These are phyloP conservation scores for Spizellomyces punctatus DNA, from an alignment of 192 early-diverging fungal species.

Conservation along the genomic window DNA sequence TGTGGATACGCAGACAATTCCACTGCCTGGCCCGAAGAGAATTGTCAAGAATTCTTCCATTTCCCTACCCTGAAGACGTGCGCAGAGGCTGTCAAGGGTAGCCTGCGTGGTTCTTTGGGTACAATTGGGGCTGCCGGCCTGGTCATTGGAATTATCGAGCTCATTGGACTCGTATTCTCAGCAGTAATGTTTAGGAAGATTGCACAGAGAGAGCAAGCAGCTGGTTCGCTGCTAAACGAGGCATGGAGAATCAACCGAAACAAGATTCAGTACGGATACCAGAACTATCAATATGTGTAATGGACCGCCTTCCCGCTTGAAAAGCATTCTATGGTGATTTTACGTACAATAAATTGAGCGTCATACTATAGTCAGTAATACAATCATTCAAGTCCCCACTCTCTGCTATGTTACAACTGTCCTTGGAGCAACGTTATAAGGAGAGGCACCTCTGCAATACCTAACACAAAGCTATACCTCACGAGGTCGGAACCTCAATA, in stretches of 20 bases:
- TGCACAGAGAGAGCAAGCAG: conserved; percentile 47
- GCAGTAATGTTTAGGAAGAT: conserved; percentile 56
- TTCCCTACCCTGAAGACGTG: conserved; percentile 29
- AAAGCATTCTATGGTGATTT: no score
- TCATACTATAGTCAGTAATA: no score
- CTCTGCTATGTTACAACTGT: no score
- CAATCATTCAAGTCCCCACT: no score
- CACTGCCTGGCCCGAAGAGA: not conserved
- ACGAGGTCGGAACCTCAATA: no score
- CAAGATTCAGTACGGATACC: conserved; percentile 59
- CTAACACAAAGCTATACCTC: no score
- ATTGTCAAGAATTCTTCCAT: conserved; percentile 5
- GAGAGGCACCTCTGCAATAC: no score
- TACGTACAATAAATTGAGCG: no score
- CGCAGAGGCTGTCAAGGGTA: conserved; percentile 24
- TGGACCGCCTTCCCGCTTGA: no score
- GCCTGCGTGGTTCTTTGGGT: conserved; percentile 36
- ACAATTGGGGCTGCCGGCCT: conserved; percentile 58
- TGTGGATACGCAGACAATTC: conserved; percentile 46
- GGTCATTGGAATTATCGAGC: conserved; percentile 55
- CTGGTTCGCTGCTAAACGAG: conserved; percentile 50
- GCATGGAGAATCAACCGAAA: conserved; percentile 61
- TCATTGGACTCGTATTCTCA: conserved; percentile 51
- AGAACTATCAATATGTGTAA: conserved; percentile 61
- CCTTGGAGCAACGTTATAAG: no score